Base-by-base conservation (phyloP, 208 protist genomes). In the Wallacemonas sp. region DNA sequence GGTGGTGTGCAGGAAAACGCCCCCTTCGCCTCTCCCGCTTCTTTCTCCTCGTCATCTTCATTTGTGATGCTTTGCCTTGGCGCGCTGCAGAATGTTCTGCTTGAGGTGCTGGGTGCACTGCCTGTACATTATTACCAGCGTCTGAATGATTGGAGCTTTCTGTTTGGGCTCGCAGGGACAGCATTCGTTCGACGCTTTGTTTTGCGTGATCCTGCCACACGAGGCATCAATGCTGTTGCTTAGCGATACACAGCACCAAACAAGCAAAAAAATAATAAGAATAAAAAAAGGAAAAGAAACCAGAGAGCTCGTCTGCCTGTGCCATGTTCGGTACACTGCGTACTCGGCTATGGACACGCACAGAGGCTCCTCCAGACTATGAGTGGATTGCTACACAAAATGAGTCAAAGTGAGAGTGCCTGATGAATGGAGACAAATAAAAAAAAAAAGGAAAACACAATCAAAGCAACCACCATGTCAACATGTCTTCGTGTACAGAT, bases 81-180 rank as follows among this genome's bases (percentile, higher is more conserved):
- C 15, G 14, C 68, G 19, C 45, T 26, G n/a, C 12, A 31, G 24
- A 84, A 79, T 22, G 79, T 78, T 28, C 70, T 82, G 14, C 42
- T 81, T 24, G 45, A 51, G 11, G 76, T 78, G 55, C 71, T 90
- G 14, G 79, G 79, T 1, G 47, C 56, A 21, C 66, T 90, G 14
- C 77, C 83, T n/a, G 62, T 80, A 21, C 75, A 90, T 54, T 86
- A 80, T 64, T 90, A 90, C 51, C 83, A 90, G 41, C 82, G 82
- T 3, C 51, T 94, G 1, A 85, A 87, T 54, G 85, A 91, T 33
- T 76, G 71, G 61, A 80, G 80, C 44, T 91, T 87, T 62, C 11
- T 94, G 31, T 42, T 82, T 14, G 72, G 79, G 15, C 75, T 72
- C 31, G 36, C 54, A 14, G 42, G 62, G 8, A 86, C 78, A 6